Conservation (phyloP, 2,329 filamentous ascomycete genomes). For the Lachnellula subtilissima region DNA sequence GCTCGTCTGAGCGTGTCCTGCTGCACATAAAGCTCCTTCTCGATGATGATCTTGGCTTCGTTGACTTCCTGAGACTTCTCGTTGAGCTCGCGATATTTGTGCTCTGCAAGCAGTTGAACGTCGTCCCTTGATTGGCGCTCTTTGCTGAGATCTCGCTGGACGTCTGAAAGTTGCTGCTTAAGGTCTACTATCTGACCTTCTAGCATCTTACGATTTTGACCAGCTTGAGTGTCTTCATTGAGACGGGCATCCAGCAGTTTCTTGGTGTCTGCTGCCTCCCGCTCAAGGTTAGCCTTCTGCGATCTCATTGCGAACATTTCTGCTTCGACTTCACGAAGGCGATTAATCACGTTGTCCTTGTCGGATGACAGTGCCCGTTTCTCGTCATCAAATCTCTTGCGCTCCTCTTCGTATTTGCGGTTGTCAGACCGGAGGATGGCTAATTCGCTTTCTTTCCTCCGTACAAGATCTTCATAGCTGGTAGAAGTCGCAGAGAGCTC, state of each 20-base stretch:
- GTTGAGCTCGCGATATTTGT: conserved; percentile 76
- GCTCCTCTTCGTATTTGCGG: conserved; percentile 77
- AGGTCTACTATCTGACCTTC: conserved; percentile 84
- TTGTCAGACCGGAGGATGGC: conserved; percentile 79
- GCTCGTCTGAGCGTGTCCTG: conserved; percentile 86
- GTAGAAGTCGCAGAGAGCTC: conserved; percentile 88
- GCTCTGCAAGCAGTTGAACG: conserved; percentile 82
- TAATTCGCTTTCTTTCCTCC: conserved; percentile 91
- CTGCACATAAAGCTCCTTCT: conserved; percentile 95
- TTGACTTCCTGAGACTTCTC: conserved; percentile 83
- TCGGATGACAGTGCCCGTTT: conserved; percentile 65
- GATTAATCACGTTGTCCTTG: conserved; percentile 71
- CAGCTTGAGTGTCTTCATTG: conserved; percentile 82
- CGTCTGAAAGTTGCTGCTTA: conserved; percentile 77
- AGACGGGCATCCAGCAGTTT: conserved; percentile 81
- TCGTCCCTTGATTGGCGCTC: conserved; percentile 93
- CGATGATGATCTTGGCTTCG: conserved; percentile 92
- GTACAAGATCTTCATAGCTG: conserved; percentile 89
- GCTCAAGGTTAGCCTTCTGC: conserved; percentile 77
- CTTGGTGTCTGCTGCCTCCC: conserved; percentile 85
- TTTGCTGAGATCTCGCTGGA: conserved; percentile 82
- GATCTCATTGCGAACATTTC: conserved; percentile 83
- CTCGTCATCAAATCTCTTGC: conserved; percentile 72
- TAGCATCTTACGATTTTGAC: conserved; percentile 73
- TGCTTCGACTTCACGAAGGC: conserved; percentile 79